Percentiles rank a stretch among this genome's conserved stretches.
Evolutionary conservation across 2,329 filamentous ascomycete species (phyloP).

Genomic region (Exophiala aquamarina): DNA sequence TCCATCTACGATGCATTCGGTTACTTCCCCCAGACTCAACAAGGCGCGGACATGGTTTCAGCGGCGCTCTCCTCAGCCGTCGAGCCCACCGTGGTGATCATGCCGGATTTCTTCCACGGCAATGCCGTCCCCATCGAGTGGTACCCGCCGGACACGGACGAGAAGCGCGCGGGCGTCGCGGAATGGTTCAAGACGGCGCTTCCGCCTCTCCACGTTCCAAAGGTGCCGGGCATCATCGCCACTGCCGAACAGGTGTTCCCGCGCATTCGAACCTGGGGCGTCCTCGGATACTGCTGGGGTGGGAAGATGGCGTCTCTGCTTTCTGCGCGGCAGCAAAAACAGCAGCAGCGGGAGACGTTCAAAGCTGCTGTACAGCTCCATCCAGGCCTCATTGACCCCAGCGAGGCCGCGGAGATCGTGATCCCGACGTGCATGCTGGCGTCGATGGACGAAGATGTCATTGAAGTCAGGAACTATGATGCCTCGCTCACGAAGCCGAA

Average conservation of each 20-base stretch:
- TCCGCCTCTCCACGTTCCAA: conserved; percentile 56
- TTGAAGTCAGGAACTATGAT: conserved; percentile 42
- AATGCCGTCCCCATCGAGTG: conserved; percentile 62
- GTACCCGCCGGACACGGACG: conserved; percentile 60
- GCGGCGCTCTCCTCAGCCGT: conserved; percentile 68
- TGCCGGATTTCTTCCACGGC: conserved; percentile 87
- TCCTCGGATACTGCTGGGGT: conserved; percentile 62
- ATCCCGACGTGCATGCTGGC: conserved; percentile 49
- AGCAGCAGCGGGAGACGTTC: conserved; percentile 36
- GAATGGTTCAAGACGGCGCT: conserved; percentile 58
- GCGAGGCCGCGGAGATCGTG: conserved; percentile 45
- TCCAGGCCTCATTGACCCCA: conserved; percentile 60
- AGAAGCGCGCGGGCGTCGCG: conserved; percentile 59
- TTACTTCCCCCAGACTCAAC: conserved; percentile 62
- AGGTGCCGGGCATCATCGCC: conserved; percentile 55
- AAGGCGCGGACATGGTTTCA: conserved; percentile 62
- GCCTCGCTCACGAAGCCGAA: conserved; percentile 24
- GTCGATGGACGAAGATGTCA: conserved; percentile 55
- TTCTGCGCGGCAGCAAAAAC: not conserved
- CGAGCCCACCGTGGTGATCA: conserved; percentile 63
- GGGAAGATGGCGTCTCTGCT: conserved; percentile 50
- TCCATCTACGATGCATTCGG: conserved; percentile 57
- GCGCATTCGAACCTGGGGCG: conserved; percentile 54
- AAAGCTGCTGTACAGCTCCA: conserved; percentile 57
- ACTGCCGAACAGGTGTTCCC: conserved; percentile 50